Conservation (phyloP, 2,329 filamentous ascomycete species). For the Macrophomina phaseolina region DNA sequence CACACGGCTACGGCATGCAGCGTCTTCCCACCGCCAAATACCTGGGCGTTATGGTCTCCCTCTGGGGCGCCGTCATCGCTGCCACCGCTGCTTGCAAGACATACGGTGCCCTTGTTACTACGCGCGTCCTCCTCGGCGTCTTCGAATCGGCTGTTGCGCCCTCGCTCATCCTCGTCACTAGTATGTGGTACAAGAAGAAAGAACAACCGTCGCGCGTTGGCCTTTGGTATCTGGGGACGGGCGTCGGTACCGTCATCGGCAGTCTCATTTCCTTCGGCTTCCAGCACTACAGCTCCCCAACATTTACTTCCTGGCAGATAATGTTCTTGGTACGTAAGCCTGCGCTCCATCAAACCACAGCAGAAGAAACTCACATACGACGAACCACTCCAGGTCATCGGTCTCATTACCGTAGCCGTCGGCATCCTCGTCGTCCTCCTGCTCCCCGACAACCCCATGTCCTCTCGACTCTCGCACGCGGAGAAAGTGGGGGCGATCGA, state of each 20-base stretch:
- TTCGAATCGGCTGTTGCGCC: slow-evolving; percentile 63
- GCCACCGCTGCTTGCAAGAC: slow-evolving; percentile 57
- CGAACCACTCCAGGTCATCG: slow-evolving; percentile 26
- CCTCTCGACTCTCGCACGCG: slow-evolving; percentile 42
- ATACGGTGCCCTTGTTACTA: slow-evolving; percentile 56
- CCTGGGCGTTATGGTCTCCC: slow-evolving; percentile 49
- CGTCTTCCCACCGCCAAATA: slow-evolving; percentile 60
- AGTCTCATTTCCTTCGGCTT: slow-evolving; percentile 45
- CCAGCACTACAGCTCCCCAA: slow-evolving; percentile 36
- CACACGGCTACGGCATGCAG: slow-evolving; percentile 58
- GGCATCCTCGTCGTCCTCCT: slow-evolving; percentile 43
- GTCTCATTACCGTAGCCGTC: slow-evolving; percentile 37
- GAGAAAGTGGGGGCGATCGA: slow-evolving; percentile 64
- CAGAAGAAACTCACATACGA: too few species aligned
- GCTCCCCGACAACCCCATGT: slow-evolving; percentile 51
- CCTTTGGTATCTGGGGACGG: slow-evolving; percentile 69
- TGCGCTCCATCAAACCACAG: too few species aligned
- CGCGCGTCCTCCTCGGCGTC: slow-evolving; percentile 58
- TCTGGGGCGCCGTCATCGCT: slow-evolving; percentile 57
- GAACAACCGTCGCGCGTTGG: slow-evolving; percentile 69
- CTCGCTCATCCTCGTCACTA: slow-evolving; percentile 60
- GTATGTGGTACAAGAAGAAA: slow-evolving; percentile 59
- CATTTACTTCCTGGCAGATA: slow-evolving; percentile 37
- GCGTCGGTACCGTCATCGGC: slow-evolving; percentile 56
- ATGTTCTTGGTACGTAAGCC: slow-evolving; percentile 37